These are phyloP conservation scores for Medicago ruthenica DNA, from an alignment of 306 rosid genomes.

Conservation along the genomic window DNA sequence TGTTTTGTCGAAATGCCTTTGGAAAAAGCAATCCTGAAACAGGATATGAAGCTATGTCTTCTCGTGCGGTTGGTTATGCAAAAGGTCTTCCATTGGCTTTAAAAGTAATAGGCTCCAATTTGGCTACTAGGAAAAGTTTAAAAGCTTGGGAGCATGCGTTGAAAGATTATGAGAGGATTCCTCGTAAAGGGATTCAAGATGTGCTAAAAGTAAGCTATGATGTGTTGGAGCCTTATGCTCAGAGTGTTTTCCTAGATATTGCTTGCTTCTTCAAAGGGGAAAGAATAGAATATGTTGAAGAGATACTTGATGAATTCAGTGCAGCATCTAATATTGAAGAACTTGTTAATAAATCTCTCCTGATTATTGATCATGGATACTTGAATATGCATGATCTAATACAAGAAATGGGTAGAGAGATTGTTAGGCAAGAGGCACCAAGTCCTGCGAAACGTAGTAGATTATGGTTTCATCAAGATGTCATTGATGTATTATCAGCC, in stretches of 20 bases:
- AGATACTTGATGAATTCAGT: neutral
- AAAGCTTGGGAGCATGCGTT: neutral
- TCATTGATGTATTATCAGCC: too few species aligned
- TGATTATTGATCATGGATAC: too few species aligned
- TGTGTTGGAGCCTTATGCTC: neutral
- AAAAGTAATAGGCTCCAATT: neutral
- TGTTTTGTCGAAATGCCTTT: conserved; percentile 35
- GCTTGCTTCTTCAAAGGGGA: conserved; percentile 43
- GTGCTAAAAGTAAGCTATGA: conserved; percentile 23
- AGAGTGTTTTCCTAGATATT: conserved; percentile 7
- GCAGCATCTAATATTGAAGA: neutral
- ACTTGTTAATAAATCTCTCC: conserved; percentile 19
- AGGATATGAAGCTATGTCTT: conserved; percentile 1
- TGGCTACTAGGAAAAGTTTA: neutral
- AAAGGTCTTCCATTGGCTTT: conserved; percentile 28
- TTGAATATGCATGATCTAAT: too few species aligned
- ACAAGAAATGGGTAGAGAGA: too few species aligned
- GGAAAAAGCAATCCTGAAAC: neutral
- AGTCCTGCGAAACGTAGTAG: too few species aligned
- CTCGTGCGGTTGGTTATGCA: neutral
- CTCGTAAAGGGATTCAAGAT: neutral
- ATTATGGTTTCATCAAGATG: too few species aligned
- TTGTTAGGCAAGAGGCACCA: too few species aligned
- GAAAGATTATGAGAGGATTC: neutral
- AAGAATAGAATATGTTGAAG: neutral